Conservation (phyloP, 345 rosid genomes). For the Euclidium syriacum region DNA sequence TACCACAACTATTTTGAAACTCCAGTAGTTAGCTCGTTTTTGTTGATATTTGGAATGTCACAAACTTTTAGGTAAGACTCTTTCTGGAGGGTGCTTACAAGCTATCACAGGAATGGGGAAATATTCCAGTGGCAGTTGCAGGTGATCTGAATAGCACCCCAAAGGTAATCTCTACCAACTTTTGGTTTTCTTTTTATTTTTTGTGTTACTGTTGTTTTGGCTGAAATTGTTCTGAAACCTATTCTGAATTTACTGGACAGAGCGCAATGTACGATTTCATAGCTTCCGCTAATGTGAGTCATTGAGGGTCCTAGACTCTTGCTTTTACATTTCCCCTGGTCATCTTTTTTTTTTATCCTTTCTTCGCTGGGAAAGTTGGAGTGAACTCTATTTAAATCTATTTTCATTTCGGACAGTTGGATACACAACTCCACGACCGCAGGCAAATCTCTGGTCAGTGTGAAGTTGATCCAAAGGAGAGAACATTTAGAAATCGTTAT, state of each 20-base stretch:
- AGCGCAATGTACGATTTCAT: slow-evolving; percentile 84
- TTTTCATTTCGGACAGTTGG: slow-evolving; percentile 51
- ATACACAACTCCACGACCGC: slow-evolving; percentile 54
- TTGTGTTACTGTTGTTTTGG: background rate
- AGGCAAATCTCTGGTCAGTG: slow-evolving; percentile 66
- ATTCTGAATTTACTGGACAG: slow-evolving; percentile 40
- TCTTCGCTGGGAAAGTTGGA: background rate
- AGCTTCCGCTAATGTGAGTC: slow-evolving; percentile 73
- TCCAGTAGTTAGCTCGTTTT: background rate
- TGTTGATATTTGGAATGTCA: slow-evolving; percentile 6
- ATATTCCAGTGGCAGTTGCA: slow-evolving; percentile 46
- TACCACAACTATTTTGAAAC: background rate
- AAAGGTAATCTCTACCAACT: slow-evolving; percentile 40
- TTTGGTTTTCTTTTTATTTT: background rate
- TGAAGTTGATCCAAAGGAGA: slow-evolving; percentile 27
- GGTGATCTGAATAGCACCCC: slow-evolving; percentile 56
- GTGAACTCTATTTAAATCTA: slow-evolving; percentile 2
- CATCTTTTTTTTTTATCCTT: background rate
- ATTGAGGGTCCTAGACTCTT: slow-evolving; percentile 8
- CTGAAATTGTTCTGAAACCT: slow-evolving; percentile 10
- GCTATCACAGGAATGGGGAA: slow-evolving; percentile 75
- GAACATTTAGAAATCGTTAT: slow-evolving; percentile 27
- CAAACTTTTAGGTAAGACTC: slow-evolving; percentile 50
- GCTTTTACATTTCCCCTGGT: background rate
- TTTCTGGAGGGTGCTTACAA: slow-evolving; percentile 72